Evolutionary conservation across 2,329 filamentous ascomycete species (phyloP).

Genomic region (Chaetomium sp.): DNA sequence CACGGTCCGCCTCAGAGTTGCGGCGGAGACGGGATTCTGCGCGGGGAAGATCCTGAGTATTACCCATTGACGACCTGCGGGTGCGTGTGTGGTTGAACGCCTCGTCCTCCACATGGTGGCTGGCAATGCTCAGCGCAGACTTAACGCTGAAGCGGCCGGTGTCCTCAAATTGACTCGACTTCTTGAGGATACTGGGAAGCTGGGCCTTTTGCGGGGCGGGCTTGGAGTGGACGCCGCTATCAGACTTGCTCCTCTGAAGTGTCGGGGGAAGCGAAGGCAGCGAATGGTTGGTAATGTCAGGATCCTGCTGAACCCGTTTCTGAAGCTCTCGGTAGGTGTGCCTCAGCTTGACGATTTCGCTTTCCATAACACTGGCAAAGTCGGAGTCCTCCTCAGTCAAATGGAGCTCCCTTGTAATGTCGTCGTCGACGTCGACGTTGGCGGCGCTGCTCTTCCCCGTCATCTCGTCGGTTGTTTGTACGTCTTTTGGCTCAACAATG

Average conservation of each 20-base stretch:
- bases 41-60: slow-evolving; percentile 27
- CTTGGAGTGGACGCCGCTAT: slow-evolving; percentile 29
- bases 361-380: slow-evolving; percentile 39
- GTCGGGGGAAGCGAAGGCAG: slow-evolving; percentile 35
- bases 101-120: slow-evolving; percentile 36
- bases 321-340: slow-evolving; percentile 33
- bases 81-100: slow-evolving; percentile 19
- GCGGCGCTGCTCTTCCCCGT: slow-evolving; percentile 43
- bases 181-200: slow-evolving; percentile 43
- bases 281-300: slow-evolving; percentile 37
- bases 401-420: slow-evolving; percentile 43
- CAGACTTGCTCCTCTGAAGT: slow-evolving; percentile 30
- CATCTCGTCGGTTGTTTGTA: slow-evolving; percentile 37
- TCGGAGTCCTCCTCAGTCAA: slow-evolving; percentile 42
- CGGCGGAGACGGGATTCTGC: slow-evolving; percentile 36
- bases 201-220: slow-evolving; percentile 29
- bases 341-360: slow-evolving; percentile 37
- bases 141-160: slow-evolving; percentile 43
- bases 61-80: slow-evolving; percentile 27
- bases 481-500: slow-evolving; percentile 39
- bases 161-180: slow-evolving; percentile 40
- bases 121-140: slow-evolving; percentile 40
- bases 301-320: slow-evolving; percentile 32
- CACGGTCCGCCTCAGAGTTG: slow-evolving; percentile 33
- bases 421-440: slow-evolving; percentile 39